phyloP scores from a whole-genome alignment of 2,329 filamentous ascomycete species.

The Sclerotiophoma versabilis region DNA sequence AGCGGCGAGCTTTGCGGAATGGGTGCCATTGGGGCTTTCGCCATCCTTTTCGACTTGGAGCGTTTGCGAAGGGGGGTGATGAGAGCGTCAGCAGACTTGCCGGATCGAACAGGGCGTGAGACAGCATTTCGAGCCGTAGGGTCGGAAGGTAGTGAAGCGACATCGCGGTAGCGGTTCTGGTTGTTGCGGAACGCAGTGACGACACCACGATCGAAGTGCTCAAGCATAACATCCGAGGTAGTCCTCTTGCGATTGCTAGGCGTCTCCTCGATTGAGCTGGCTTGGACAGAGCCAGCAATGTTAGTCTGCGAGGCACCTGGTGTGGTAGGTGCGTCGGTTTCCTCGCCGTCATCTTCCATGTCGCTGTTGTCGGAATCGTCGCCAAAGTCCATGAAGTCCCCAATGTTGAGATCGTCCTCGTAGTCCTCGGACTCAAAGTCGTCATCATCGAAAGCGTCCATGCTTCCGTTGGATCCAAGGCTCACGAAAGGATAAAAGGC shows the following conservation, averaged over 20 bases:
- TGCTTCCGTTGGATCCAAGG: slow-evolving; percentile 63
- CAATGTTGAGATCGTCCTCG: slow-evolving; percentile 57
- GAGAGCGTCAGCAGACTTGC: slow-evolving; percentile 49
- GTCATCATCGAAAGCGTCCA: slow-evolving; percentile 60
- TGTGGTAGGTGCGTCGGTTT: slow-evolving; percentile 46
- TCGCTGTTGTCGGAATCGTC: slow-evolving; percentile 45
- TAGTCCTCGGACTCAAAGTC: slow-evolving; percentile 66
- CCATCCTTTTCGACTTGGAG: slow-evolving; percentile 37
- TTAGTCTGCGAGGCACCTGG: slow-evolving; percentile 42
- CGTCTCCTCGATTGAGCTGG: slow-evolving; percentile 29
- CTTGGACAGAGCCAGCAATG: slow-evolving; percentile 42
- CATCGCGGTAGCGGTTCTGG: slow-evolving; percentile 48
- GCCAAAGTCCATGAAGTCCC: slow-evolving; percentile 50
- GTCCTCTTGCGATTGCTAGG: slow-evolving; percentile 37
- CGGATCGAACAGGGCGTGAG: slow-evolving; percentile 47
- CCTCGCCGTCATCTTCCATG: slow-evolving; percentile 45
- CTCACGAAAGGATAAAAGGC: slow-evolving; percentile 75
- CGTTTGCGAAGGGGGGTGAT: slow-evolving; percentile 50
- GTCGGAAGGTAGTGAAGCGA: slow-evolving; percentile 47
- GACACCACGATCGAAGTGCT: slow-evolving; percentile 60
- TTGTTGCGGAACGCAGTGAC: slow-evolving; percentile 51
- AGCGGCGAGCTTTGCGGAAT: slow-evolving; percentile 36
- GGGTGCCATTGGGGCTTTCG: slow-evolving; percentile 31
- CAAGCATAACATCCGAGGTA: slow-evolving; percentile 48
- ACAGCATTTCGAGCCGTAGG: slow-evolving; percentile 46